Evolutionary conservation across 2,329 filamentous ascomycete species (phyloP).

Genomic region (Blastomyces silverae): DNA sequence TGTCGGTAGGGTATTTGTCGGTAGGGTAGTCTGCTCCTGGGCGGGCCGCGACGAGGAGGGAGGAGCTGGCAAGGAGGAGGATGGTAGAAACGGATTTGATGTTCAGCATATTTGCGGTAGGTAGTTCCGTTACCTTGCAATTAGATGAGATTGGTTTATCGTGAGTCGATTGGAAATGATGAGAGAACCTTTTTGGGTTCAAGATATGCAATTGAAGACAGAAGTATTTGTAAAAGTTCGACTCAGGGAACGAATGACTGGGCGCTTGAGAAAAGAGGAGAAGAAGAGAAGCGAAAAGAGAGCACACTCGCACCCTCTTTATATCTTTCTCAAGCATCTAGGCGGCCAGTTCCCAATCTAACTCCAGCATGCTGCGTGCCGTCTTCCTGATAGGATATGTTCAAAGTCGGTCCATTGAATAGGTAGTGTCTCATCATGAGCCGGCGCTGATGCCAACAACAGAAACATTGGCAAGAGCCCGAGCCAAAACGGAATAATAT

Average conservation of each 20-base stretch:
- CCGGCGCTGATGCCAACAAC: neutral
- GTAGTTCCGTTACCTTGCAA: neutral
- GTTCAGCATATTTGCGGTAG: conserved; percentile 26
- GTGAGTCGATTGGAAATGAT: neutral
- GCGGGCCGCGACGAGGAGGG: conserved; percentile 22
- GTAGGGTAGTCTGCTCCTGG: conserved; percentile 10
- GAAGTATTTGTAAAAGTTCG: neutral
- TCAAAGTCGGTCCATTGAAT: conserved; percentile 1
- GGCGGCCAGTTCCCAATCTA: neutral
- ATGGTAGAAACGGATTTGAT: conserved; percentile 24
- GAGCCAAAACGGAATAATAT: neutral
- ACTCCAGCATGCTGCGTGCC: neutral
- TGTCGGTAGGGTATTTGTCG: neutral
- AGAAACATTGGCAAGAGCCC: neutral
- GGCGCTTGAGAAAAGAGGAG: neutral
- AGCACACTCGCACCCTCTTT: neutral
- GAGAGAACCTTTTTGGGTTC: neutral
- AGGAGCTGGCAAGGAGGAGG: conserved; percentile 26
- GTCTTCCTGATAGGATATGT: conserved; percentile 8
- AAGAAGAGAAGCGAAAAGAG: neutral
- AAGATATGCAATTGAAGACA: neutral
- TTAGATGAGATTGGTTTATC: neutral
- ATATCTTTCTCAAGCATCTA: neutral
- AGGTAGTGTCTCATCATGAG: neutral
- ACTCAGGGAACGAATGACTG: neutral